Conservation (phyloP, 208 protist species). For the Leishmania arabica region DNA sequence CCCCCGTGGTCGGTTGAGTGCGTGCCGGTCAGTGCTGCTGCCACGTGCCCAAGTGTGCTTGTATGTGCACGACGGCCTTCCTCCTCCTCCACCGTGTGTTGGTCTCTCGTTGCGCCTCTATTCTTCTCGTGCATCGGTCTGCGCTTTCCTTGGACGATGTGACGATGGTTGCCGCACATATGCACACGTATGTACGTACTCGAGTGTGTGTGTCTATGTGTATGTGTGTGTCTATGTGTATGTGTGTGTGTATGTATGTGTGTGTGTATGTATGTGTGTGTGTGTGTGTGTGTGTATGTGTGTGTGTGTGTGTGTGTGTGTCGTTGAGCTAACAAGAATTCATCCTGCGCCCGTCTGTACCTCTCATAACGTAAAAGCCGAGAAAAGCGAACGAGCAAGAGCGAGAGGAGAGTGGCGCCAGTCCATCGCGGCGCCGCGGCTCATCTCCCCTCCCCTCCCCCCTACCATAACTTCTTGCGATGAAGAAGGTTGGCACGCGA, state of each 20-base stretch:
- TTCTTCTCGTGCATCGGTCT: not conserved
- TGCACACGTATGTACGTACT: too few relatives aligned
- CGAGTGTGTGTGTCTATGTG: not conserved
- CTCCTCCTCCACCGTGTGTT: not conserved
- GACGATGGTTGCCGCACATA: too few relatives aligned
- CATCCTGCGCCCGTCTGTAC: not conserved
- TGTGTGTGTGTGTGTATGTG: not conserved
- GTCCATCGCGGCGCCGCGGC: too few relatives aligned
- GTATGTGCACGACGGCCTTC: not conserved
- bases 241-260: not conserved
- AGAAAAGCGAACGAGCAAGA: too few relatives aligned
- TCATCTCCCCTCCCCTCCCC: too few relatives aligned
- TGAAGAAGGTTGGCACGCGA: not conserved
- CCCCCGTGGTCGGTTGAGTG: not conserved
- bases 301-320: not conserved
- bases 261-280: not conserved
- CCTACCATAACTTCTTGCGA: not conserved
- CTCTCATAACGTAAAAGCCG: not conserved
- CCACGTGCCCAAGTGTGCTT: not conserved
- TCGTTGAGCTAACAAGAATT: not conserved
- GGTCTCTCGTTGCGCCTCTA: not conserved
- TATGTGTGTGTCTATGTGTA: too few relatives aligned
- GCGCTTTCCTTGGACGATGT: too few relatives aligned
- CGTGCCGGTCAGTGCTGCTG: not conserved
- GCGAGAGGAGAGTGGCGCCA: too few relatives aligned